Evolutionary conservation across 1,284 basidiomycete genomes (phyloP).

Genomic region (Jaminaea rosea): DNA sequence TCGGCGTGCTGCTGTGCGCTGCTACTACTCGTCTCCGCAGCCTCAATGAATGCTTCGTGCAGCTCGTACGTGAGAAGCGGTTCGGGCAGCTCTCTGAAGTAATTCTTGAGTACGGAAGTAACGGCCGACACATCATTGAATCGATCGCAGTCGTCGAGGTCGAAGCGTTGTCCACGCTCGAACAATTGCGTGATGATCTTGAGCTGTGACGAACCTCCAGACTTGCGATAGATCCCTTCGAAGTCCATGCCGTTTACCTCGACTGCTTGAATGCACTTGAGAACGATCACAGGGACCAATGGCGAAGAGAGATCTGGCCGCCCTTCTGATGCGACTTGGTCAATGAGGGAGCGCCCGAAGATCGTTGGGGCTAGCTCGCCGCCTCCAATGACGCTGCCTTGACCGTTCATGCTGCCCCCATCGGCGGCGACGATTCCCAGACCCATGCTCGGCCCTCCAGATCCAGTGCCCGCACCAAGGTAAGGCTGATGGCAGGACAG

Average conservation of each 20-base stretch:
- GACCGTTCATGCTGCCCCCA: slow-evolving; percentile 8
- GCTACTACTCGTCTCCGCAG: slow-evolving; percentile 63
- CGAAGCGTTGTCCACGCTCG: slow-evolving; percentile 82
- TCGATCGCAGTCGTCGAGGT: slow-evolving; percentile 72
- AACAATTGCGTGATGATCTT: slow-evolving; percentile 90
- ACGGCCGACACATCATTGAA: slow-evolving; percentile 97
- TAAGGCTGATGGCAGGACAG: slow-evolving; percentile 34
- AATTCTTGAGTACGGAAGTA: slow-evolving; percentile 92
- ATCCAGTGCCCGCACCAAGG: no score
- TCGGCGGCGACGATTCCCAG: slow-evolving; percentile 33
- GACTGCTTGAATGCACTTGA: slow-evolving; percentile 88
- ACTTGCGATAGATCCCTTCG: slow-evolving; percentile 94
- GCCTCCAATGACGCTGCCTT: no score
- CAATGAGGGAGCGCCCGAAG: slow-evolving; percentile 76
- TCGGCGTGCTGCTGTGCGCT: slow-evolving; percentile 79
- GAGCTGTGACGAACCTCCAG: slow-evolving; percentile 81
- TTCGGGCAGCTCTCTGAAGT: slow-evolving; percentile 81
- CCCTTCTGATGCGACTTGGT: slow-evolving; percentile 70
- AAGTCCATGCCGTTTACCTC: slow-evolving; percentile 77
- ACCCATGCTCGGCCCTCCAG: no score
- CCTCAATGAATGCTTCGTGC: slow-evolving; percentile 70
- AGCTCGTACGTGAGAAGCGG: slow-evolving; percentile 83
- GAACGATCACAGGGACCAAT: slow-evolving; percentile 79
- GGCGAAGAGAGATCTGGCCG: no score
- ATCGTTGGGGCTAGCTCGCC: no score